These are phyloP conservation scores for Colletotrichum sp. DNA, from an alignment of 2,329 filamentous ascomycete species.

Conservation along the genomic window DNA sequence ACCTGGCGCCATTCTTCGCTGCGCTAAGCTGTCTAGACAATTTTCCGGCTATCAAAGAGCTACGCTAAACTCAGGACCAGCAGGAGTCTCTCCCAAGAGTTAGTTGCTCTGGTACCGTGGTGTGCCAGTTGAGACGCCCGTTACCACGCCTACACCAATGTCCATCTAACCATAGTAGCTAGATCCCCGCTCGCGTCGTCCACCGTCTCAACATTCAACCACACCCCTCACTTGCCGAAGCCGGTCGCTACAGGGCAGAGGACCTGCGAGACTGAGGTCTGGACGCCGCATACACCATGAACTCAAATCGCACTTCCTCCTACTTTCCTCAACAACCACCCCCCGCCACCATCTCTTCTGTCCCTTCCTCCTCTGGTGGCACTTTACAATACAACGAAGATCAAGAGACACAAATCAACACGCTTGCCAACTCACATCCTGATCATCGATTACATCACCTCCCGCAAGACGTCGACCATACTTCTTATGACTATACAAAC, in stretches of 20 bases:
- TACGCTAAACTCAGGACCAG: background rate
- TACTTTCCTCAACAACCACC: slow-evolving; percentile 16
- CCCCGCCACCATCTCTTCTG: background rate
- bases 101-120: background rate
- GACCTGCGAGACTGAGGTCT: background rate
- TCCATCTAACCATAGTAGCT: slow-evolving; percentile 3
- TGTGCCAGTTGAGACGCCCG: background rate
- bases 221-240: background rate
- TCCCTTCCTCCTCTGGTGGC: background rate
- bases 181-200: slow-evolving; percentile 12
- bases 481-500: background rate
- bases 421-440: slow-evolving; percentile 22
- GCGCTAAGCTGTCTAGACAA: background rate
- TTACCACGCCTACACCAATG: background rate
- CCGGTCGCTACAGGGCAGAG: background rate
- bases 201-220: background rate
- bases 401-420: slow-evolving; percentile 22
- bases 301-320: slow-evolving; percentile 12
- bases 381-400: slow-evolving; percentile 3
- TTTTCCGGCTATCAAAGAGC: background rate
- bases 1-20: background rate
- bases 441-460: background rate
- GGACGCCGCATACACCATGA: background rate
- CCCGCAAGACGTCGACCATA: background rate
- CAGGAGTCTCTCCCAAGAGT: background rate